These are phyloP conservation scores for Umbelopsis isabellina DNA, from an alignment of 192 early-diverging fungal genomes.

Conservation along the genomic window DNA sequence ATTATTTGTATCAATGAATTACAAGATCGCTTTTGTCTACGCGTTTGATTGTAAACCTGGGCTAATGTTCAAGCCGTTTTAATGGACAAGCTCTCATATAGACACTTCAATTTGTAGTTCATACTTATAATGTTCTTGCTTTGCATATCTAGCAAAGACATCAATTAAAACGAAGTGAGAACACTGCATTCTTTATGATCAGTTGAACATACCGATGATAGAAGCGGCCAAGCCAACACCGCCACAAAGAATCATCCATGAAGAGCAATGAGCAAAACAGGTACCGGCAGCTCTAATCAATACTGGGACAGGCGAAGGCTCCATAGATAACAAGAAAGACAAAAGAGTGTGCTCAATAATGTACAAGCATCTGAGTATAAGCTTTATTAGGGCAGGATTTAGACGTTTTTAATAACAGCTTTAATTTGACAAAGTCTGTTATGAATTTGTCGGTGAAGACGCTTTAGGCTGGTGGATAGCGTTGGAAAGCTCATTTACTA, in stretches of 20 bases:
- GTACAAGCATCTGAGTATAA: no score
- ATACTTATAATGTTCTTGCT: no score
- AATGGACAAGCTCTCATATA: no score
- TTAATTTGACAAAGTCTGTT: background rate
- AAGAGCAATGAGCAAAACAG: background rate
- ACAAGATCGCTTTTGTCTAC: background rate
- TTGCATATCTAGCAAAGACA: no score
- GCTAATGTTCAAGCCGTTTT: no score
- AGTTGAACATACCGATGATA: background rate
- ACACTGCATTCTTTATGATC: no score
- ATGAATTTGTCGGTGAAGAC: no score
- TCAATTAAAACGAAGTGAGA: no score
- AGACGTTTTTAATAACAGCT: no score
- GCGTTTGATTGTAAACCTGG: no score
- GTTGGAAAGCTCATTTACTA: background rate
- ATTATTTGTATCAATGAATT: background rate
- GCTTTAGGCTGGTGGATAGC: background rate
- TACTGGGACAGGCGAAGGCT: background rate
- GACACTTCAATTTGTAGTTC: no score
- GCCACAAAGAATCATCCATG: constrained; percentile 16
- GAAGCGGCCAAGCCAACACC: background rate
- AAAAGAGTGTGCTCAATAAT: background rate
- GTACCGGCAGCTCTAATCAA: background rate
- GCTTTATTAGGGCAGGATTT: no score
- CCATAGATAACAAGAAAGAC: background rate